Conservation (phyloP, 2,329 filamentous ascomycete genomes). For the Sarocladium brachiariae region DNA sequence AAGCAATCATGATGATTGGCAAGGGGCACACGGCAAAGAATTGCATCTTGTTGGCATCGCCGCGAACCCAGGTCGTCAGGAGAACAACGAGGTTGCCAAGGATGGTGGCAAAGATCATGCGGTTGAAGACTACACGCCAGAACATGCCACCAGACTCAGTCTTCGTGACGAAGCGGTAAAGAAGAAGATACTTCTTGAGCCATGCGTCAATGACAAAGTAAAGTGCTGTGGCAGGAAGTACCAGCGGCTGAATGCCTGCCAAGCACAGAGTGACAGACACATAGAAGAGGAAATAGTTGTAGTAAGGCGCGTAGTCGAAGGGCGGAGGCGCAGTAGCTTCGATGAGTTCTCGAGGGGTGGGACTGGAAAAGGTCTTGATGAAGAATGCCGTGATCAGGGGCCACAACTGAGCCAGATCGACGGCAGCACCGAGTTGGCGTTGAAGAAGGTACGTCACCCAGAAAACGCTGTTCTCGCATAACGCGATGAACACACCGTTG, state of each 20-base stretch:
- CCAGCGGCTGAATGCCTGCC: slow-evolving; percentile 76
- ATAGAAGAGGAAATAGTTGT: slow-evolving; percentile 97
- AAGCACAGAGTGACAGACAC: slow-evolving; percentile 83
- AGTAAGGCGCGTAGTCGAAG: slow-evolving; percentile 94
- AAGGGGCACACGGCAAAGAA: slow-evolving; percentile 67
- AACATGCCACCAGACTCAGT: slow-evolving; percentile 90
- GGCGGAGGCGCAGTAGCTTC: slow-evolving; percentile 85
- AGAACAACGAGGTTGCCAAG: slow-evolving; percentile 74
- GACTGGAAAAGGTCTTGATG: slow-evolving; percentile 73
- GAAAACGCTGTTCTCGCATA: slow-evolving; percentile 80
- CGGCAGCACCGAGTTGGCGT: slow-evolving; percentile 85
- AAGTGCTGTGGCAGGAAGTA: slow-evolving; percentile 76
- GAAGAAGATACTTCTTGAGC: slow-evolving; percentile 89
- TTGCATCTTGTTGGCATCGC: slow-evolving; percentile 51
- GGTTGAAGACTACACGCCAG: slow-evolving; percentile 89
- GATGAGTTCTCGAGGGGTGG: slow-evolving; percentile 85
- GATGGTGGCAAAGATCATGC: slow-evolving; percentile 76
- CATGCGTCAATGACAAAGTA: slow-evolving; percentile 86
- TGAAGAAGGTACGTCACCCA: slow-evolving; percentile 94
- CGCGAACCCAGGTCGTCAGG: slow-evolving; percentile 65
- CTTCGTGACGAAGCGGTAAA: slow-evolving; percentile 96
- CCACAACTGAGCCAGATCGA: slow-evolving; percentile 86
- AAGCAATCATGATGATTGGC: slow-evolving; percentile 68
- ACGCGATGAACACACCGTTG: slow-evolving; percentile 57
- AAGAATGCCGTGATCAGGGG: slow-evolving; percentile 80